Base-by-base conservation (phyloP, 768 basidiomycete genomes). In the Rhodotorula taiwanensis region DNA sequence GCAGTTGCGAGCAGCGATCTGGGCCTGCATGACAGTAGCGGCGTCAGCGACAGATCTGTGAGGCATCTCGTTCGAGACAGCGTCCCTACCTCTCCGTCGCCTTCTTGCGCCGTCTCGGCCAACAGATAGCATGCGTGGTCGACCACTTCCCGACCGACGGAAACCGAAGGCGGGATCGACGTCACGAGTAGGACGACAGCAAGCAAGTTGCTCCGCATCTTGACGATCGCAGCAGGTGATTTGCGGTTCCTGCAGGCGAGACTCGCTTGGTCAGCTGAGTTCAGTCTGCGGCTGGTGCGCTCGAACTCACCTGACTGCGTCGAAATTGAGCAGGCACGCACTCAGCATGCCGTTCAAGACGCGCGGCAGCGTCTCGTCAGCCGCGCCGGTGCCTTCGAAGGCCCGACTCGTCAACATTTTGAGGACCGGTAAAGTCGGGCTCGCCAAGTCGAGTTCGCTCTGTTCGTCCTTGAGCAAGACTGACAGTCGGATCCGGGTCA, bases 391-490 rank as follows among this genome's bases (percentile, higher is more conserved):
- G 75, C 16, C 54, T 55, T 43, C 58, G 60, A 50, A 75, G n/a
- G 71, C 68, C 21, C 74, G 69, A 34, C 85, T 83, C 21, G 92
- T 79, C 47, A 97, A 75, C 1, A 79, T 74, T 77, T 92, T 95
- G 62, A 97, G 79, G 23, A 85, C 81, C 0, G 88, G 86, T 1
- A 99, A 78, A 0, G 86, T 87, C 2, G 89, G 86, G 4, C 86
- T 86, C 47, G 85, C 86, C 9, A 91, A 76, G 76, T 93, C 91
- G 30, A 85, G 79, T 34, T 86, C 84, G 5, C 85, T 82, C 0
- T 83, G 81, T 73, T 99, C 94, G 58, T 93, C 90, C 75, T 87
- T 88, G 41, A 99, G 78, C 15, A 97, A 72, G 60, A 93, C 94
- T 82, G 70, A 23, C 16, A 20, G 23, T 27, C 2, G 55, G 2